Base-by-base conservation (phyloP, 148 eudicot genomes). In the Cornus kousa region DNA sequence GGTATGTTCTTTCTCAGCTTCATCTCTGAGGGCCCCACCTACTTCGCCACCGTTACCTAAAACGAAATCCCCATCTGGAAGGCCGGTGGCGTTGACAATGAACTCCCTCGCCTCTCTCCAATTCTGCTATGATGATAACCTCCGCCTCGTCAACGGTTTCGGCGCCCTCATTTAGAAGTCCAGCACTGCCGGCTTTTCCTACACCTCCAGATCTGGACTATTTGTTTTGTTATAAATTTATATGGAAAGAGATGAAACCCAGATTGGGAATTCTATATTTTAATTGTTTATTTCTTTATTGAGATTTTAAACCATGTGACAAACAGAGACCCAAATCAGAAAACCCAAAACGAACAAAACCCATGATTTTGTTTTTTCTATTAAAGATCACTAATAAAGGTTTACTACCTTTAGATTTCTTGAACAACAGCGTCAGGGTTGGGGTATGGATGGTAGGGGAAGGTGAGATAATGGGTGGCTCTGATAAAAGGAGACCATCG, bases 381-480 rank as follows among this genome's bases (percentile, higher is more conserved):
- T n/a, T 23, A 22, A 22, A 46, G 5, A 57, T 74, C 19, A 67
- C 7, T 6, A 10, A 43, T 4, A 0, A 0, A 43, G 4, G 10
- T 43, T 1, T 43, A 4, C 78, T 82, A 96, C 99, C 97, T 92
- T 68, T 90, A 87, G 0, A 96, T 72, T 72, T 96, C 90, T 84
- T 86, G 89, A 81, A 87, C 95, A 50, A 96, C 85, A 74, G 81
- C 82, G 83, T 92, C 97, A 80, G 97, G 99, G 82, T 78, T 70
- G 50, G 98, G 94, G 75, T 90, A 95, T 76, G 7, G 48, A 6
- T 93, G 91, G 79, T 87, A 94, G 7, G 87, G 83, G 10, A 93
- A 87, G 60, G 90, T 83, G 72, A 90, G 88, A 67, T 91, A 93
- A 37, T 83, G 65, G 65, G 85, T 64, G 50, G 84, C 84, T 62